phyloP scores from a whole-genome alignment of 768 basidiomycete genomes.

The Hygrophorus pudorinus region DNA sequence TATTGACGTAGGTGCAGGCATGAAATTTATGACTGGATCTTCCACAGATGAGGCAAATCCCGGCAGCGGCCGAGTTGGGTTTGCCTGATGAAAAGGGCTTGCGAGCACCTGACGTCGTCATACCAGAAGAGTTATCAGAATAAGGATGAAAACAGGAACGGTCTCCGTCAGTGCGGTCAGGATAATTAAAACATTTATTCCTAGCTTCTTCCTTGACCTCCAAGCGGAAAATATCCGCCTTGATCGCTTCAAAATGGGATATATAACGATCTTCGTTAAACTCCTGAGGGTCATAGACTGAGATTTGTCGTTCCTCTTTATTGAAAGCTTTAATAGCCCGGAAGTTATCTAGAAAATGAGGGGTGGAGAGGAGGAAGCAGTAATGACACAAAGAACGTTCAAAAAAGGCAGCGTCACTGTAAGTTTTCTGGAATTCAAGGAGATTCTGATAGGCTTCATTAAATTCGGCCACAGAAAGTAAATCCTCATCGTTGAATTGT shows the following conservation, averaged over 20 bases:
- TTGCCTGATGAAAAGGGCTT: too few relatives aligned
- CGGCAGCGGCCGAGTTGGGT: too few relatives aligned
- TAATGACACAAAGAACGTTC: background rate
- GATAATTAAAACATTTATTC: too few relatives aligned
- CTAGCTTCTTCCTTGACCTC: too few relatives aligned
- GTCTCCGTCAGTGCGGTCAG: constrained; percentile 7
- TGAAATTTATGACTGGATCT: too few relatives aligned
- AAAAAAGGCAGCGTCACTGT: background rate
- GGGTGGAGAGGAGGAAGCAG: constrained; percentile 1
- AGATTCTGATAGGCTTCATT: too few relatives aligned
- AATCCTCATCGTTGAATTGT: too few relatives aligned
- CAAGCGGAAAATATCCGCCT: background rate
- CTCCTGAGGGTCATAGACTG: background rate
- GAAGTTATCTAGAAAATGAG: constrained; percentile 9
- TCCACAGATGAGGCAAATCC: too few relatives aligned
- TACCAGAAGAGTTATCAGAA: too few relatives aligned
- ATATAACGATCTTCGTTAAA: background rate
- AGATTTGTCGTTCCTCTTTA: constrained; percentile 1
- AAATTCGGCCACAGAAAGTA: too few relatives aligned
- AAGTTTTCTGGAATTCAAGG: background rate
- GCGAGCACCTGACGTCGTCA: too few relatives aligned
- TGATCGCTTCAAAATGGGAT: background rate
- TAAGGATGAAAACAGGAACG: background rate
- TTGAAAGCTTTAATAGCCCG: constrained; percentile 9
- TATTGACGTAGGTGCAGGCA: constrained; percentile 4